These are phyloP conservation scores for Aphanoascus verrucosus DNA, from an alignment of 2,329 filamentous ascomycete genomes.

Conservation along the genomic window DNA sequence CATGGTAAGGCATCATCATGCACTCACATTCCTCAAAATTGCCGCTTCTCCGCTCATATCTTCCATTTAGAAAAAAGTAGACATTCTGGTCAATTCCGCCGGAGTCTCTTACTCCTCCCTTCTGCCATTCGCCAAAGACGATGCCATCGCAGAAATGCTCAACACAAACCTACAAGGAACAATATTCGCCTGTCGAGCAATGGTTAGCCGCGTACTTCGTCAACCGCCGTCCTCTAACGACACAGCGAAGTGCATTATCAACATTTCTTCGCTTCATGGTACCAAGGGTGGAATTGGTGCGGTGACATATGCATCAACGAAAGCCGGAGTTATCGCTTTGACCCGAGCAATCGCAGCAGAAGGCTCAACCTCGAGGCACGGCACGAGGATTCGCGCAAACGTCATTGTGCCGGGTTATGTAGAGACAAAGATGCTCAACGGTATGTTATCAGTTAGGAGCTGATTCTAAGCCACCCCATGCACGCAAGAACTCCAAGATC, in stretches of 20 bases:
- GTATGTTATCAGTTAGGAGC: constrained; percentile 37
- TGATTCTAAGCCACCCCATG: neutral
- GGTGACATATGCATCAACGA: constrained; percentile 65
- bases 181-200: constrained; percentile 31
- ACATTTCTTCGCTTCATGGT: constrained; percentile 67
- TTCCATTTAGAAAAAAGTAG: constrained; percentile 27
- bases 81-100: constrained; percentile 68
- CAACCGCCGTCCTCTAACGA: constrained; percentile 20
- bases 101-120: constrained; percentile 58
- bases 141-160: constrained; percentile 48
- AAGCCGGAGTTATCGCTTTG: constrained; percentile 64
- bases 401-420: constrained; percentile 76
- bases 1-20: constrained; percentile 24
- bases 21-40: neutral
- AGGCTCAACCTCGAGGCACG: constrained; percentile 44
- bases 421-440: constrained; percentile 64
- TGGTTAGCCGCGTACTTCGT: constrained; percentile 27
- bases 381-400: constrained; percentile 65
- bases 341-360: constrained; percentile 29
- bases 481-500: neutral
- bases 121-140: constrained; percentile 45
- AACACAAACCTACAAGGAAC: constrained; percentile 55
- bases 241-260: constrained; percentile 62
- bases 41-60: neutral
- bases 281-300: constrained; percentile 58